Percentiles rank a stretch among this genome's conserved stretches.
phyloP scores from a whole-genome alignment of 2,329 filamentous ascomycete species.

The Talaromyces sp. region DNA sequence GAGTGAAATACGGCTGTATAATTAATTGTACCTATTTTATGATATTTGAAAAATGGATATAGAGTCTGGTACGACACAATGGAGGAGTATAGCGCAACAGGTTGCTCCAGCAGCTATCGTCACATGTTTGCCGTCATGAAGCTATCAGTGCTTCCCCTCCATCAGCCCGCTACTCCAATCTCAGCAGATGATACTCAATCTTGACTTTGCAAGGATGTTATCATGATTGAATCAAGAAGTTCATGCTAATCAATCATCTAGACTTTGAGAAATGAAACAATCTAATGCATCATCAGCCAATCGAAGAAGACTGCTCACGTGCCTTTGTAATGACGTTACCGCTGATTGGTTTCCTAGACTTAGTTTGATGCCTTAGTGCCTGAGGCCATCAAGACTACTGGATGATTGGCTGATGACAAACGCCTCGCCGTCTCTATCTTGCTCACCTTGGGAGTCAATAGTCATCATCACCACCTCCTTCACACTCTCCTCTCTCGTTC shows the following conservation, averaged over 20 bases:
- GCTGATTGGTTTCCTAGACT: not conserved
- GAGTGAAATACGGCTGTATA: not conserved
- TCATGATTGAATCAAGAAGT: not conserved
- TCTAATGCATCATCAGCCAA: not conserved
- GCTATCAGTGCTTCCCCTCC: slow-evolving; percentile 2
- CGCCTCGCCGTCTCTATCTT: not conserved
- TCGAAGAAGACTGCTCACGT: not conserved
- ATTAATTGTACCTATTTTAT: not conserved
- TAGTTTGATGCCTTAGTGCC: not conserved
- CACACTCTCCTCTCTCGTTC: not conserved
- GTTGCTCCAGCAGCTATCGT: not conserved
- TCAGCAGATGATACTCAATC: not conserved
- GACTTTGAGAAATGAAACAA: no score
- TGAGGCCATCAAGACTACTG: not conserved
- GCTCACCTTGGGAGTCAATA: not conserved
- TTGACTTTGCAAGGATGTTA: no score
- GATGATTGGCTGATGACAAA: not conserved
- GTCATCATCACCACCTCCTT: not conserved
- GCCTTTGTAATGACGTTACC: not conserved
- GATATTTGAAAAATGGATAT: not conserved
- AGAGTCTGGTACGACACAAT: not conserved
- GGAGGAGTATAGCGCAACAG: not conserved
- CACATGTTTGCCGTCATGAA: not conserved
- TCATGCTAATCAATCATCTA: no score
- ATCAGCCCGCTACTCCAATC: no score